Conservation (phyloP, 2,329 filamentous ascomycete genomes). For the Tolypocladium ovalisporum region DNA sequence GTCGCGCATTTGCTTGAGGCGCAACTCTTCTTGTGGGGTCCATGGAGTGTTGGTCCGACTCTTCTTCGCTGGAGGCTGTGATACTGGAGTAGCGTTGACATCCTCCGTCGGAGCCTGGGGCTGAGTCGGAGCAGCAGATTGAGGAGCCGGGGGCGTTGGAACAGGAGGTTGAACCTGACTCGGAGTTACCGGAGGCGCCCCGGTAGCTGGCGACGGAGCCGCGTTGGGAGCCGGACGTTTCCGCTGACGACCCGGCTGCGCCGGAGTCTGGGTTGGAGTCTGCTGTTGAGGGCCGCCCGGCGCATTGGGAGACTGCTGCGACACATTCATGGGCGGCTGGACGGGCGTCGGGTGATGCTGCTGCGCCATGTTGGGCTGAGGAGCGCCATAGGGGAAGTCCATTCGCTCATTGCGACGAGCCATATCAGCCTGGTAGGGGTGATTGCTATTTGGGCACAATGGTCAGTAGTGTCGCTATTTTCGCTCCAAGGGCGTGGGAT, state of each 20-base stretch:
- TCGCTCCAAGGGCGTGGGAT: too few relatives aligned
- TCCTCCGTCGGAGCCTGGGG: slow-evolving; percentile 19
- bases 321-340: slow-evolving; percentile 33
- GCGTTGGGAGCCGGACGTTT: slow-evolving; percentile 30
- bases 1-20: slow-evolving; percentile 90
- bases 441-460: slow-evolving; percentile 21
- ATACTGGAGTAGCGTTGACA: slow-evolving; percentile 14
- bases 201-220: slow-evolving; percentile 25
- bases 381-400: slow-evolving; percentile 29
- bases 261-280: slow-evolving; percentile 26
- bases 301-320: slow-evolving; percentile 24
- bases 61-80: slow-evolving; percentile 65
- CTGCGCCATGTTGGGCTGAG: slow-evolving; percentile 27
- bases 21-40: slow-evolving; percentile 88
- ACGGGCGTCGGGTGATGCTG: slow-evolving; percentile 27
- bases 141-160: slow-evolving; percentile 17
- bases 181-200: slow-evolving; percentile 18
- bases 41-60: slow-evolving; percentile 97
- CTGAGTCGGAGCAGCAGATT: slow-evolving; percentile 15
- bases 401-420: slow-evolving; percentile 31
- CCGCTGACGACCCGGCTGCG: slow-evolving; percentile 25
- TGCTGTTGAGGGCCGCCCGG: slow-evolving; percentile 20
- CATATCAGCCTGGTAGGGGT: slow-evolving; percentile 42
- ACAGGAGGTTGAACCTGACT: slow-evolving; percentile 20
- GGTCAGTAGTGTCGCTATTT: slow-evolving; percentile 17